Evolutionary conservation across 441 rosid species (phyloP).

Genomic region (Arabidopsis lyrata): DNA sequence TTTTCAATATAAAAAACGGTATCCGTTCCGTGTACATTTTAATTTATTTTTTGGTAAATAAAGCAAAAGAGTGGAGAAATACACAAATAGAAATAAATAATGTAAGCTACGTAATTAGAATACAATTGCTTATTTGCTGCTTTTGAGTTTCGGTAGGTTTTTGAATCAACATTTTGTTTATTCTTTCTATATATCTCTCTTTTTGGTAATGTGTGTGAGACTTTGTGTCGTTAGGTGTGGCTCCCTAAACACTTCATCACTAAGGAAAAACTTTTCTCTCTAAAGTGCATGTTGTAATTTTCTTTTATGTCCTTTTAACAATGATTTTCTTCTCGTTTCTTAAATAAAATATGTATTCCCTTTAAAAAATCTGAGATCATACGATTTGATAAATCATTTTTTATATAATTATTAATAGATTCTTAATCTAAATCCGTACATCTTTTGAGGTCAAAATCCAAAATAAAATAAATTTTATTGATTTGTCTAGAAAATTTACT

Average conservation of each 20-base stretch:
- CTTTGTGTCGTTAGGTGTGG: constrained; percentile 41
- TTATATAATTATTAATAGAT: too few species aligned
- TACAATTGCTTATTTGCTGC: constrained; percentile 8
- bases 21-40: background rate
- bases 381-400: background rate
- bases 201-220: constrained; percentile 30
- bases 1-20: background rate
- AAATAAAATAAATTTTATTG: background rate
- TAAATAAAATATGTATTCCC: background rate
- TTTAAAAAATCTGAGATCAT: background rate
- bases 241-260: constrained; percentile 44
- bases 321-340: constrained; percentile 34
- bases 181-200: background rate
- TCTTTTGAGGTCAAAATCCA: too few species aligned
- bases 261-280: constrained; percentile 39
- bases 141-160: constrained; percentile 27
- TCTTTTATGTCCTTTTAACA: constrained; percentile 36
- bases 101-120: constrained; percentile 4
- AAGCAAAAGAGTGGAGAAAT: background rate
- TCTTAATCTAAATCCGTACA: too few species aligned
- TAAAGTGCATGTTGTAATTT: constrained; percentile 29
- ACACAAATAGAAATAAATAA: background rate
- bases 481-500: background rate
- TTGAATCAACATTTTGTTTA: background rate
- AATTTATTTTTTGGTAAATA: background rate